Conservation (phyloP, 2,329 filamentous ascomycete species). For the Fusarium equiseti region DNA sequence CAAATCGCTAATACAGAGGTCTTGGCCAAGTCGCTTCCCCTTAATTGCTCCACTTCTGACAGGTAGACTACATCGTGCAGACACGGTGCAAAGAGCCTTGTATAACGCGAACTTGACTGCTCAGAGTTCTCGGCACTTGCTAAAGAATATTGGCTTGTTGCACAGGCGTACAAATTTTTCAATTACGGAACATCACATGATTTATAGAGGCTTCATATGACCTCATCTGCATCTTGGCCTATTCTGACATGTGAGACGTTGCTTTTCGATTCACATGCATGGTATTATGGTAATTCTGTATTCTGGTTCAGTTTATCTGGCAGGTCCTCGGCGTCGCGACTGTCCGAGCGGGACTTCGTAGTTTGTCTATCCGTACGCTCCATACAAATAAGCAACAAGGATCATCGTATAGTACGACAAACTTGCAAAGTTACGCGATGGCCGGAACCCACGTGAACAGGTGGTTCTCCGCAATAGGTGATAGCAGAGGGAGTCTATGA, state of each 20-base stretch:
- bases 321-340: not conserved
- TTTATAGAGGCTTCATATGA: not conserved
- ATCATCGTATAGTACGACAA: not conserved
- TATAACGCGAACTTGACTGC: not conserved
- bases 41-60: not conserved
- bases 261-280: not conserved
- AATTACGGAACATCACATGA: not conserved
- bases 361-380: not conserved
- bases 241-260: not conserved
- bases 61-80: not conserved
- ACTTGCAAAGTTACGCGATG: not conserved
- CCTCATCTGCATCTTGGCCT: not conserved
- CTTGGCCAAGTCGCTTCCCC: not conserved
- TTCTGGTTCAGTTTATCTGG: too few species aligned
- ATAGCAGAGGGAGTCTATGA: not conserved
- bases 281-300: not conserved
- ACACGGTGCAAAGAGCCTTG: not conserved
- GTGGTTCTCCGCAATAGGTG: too few species aligned
- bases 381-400: not conserved
- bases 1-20: not conserved
- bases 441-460: not conserved
- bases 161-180: not conserved
- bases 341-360: not conserved
- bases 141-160: not conserved
- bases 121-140: not conserved